These are phyloP conservation scores for Fusarium fracticaudum DNA, from an alignment of 2,329 filamentous ascomycete species.

Conservation along the genomic window DNA sequence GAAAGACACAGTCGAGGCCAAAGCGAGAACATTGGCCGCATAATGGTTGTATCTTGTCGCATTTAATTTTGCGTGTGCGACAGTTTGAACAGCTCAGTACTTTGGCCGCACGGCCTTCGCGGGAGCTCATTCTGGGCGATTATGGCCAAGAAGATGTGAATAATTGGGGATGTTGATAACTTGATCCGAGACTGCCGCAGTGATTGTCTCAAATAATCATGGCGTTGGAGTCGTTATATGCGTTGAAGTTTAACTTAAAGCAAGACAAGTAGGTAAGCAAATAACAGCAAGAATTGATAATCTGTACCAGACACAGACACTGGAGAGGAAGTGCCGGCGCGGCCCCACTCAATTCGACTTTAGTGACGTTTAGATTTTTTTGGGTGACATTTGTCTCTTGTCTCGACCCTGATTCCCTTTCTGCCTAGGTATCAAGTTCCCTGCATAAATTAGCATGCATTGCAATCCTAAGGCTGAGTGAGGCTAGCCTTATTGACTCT, in stretches of 20 bases:
- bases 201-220: not conserved
- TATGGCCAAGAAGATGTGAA: not conserved
- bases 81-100: constrained; percentile 68
- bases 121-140: constrained; percentile 31
- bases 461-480: constrained; percentile 3
- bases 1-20: constrained; percentile 58
- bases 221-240: constrained; percentile 8
- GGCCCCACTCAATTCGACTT: constrained; percentile 18
- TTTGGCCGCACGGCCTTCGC: constrained; percentile 39
- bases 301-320: not conserved
- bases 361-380: constrained; percentile 31
- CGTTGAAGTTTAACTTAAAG: constrained; percentile 17
- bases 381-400: not conserved
- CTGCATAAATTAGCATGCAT: not conserved
- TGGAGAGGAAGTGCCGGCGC: constrained; percentile 12
- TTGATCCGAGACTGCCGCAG: not conserved
- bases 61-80: constrained; percentile 70
- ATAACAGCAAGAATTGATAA: not conserved
- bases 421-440: not conserved
- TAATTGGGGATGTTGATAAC: too few relatives aligned
- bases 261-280: not conserved
- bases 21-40: constrained; percentile 63
- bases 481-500: not conserved
- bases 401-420: not conserved
- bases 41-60: constrained; percentile 62